A percentile compares a stretch with the other conserved stretches of the same genome.
phyloP scores from a whole-genome alignment of 768 basidiomycete genomes.

The Suillus decipiens region DNA sequence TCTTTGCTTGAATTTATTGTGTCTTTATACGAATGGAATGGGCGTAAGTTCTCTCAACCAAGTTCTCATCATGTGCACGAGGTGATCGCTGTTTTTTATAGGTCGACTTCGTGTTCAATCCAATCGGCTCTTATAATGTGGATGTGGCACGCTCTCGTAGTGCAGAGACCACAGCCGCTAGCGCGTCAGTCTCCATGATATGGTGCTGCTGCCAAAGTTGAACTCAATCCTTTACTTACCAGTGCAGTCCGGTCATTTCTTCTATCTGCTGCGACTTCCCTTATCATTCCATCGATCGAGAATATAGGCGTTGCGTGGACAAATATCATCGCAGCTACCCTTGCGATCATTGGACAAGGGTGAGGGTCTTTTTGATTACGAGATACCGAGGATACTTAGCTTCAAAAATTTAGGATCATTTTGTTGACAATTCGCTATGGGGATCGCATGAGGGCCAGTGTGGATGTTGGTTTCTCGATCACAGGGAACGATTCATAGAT shows the following conservation, averaged over 20 bases:
- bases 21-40: constrained; percentile 59
- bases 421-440: constrained; percentile 50
- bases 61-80: neutral
- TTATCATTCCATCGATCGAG: constrained; percentile 53
- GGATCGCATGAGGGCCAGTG: constrained; percentile 49
- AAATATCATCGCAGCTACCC: constrained; percentile 41
- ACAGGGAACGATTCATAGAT: constrained; percentile 33
- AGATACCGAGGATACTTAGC: neutral
- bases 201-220: neutral
- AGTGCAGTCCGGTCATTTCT: constrained; percentile 52
- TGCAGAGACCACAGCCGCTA: constrained; percentile 42
- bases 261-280: constrained; percentile 43
- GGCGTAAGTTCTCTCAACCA: constrained; percentile 42
- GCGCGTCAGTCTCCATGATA: constrained; percentile 38
- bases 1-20: constrained; percentile 48
- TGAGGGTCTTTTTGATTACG: constrained; percentile 33
- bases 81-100: neutral
- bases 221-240: neutral
- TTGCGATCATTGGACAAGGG: constrained; percentile 51
- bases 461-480: constrained; percentile 49
- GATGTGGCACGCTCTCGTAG: neutral
- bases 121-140: neutral
- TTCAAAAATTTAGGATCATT: constrained; percentile 37
- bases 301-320: constrained; percentile 47
- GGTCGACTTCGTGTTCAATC: neutral